Evolutionary conservation across 2,329 filamentous ascomycete genomes (phyloP), one percentile per base, ranked within the genome.

Genomic region (Pseudogymnoascus sp.): DNA sequence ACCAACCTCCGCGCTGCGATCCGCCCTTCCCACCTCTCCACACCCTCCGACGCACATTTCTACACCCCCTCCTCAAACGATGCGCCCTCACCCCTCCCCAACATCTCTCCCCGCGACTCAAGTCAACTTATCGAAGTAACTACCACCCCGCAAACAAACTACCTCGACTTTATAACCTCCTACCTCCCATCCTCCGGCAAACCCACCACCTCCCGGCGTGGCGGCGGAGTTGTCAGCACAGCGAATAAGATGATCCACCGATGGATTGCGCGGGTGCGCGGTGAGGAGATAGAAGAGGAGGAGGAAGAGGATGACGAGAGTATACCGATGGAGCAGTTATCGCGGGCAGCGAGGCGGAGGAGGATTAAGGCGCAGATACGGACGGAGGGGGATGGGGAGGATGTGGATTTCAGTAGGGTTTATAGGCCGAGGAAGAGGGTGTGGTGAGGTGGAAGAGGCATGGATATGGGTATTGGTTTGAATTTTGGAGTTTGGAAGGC

Each of bases 1-100:
- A 84, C 83, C 66, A 88, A 88, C 69, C 82, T 97, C 34, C 89
- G 93, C 70, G 79, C 81, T 63, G 89, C 89, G 16, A 88, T 96
- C 70, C 66, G 74, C 79, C 71, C 77, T 72, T 7, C 77, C 79
- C 5, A 59, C 8, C 23, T 25, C 0, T 84, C 96, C 3, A 84
- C 83, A 65, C 88, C 88, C 69, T 82, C 96, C 31, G 89, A 93
- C 70, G 78, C 81, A 63, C 89, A 89, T n/a, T 88, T 96, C 70
- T 66, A 74, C 79, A 71, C 76, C 72, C 7, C 77, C 79, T 4
- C 28, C n/a, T 11, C 38, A 11, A 3, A 62, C 38, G 25, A 60
- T 14, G 59, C 62, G 34, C 59, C 34, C 2, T 60, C 59, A 38
- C 37, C 34, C 6, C 6, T 28, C 18, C 59, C 59, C 0, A 80